These are phyloP conservation scores for Enteropsectra breve DNA, from an alignment of 371 early-diverging fungal species.

Conservation along the genomic window DNA sequence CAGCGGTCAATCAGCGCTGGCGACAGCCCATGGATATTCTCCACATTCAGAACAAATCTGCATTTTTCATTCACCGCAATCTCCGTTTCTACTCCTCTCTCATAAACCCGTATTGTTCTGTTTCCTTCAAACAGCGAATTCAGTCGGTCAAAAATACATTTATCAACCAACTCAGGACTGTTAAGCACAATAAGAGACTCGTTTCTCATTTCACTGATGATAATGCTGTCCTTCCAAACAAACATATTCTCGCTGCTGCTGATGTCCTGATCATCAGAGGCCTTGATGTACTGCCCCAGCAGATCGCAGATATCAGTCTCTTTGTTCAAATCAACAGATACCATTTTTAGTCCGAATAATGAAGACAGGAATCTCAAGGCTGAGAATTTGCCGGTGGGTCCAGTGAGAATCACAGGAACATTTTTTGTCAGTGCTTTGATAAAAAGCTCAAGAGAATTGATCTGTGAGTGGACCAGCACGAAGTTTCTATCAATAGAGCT, in stretches of 20 bases:
- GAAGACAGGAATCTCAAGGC: constrained; percentile 31
- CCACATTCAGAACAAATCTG: constrained; percentile 27
- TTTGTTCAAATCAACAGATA: constrained; percentile 41
- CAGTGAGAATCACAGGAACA: constrained; percentile 49
- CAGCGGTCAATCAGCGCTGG: constrained; percentile 58
- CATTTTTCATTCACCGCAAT: constrained; percentile 17
- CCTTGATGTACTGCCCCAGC: constrained; percentile 50
- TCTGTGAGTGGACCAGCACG: constrained; percentile 49
- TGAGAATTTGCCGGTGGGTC: constrained; percentile 24
- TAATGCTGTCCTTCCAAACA: constrained; percentile 35
- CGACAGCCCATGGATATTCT: constrained; percentile 44
- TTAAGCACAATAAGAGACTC: constrained; percentile 39
- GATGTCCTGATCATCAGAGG: neutral
- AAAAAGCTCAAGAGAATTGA: constrained; percentile 37
- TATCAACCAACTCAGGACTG: constrained; percentile 50
- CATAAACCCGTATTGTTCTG: constrained; percentile 38
- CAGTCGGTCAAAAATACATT: constrained; percentile 53
- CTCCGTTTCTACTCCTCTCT: constrained; percentile 45
- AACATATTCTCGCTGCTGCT: constrained; percentile 9
- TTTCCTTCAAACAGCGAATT: constrained; percentile 54
- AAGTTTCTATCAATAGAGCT: constrained; percentile 7
- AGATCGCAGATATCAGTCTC: constrained; percentile 54
- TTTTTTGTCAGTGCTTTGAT: constrained; percentile 27
- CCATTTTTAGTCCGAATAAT: constrained; percentile 19
- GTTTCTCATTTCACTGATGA: constrained; percentile 26